phyloP scores from a whole-genome alignment of 2,329 filamentous ascomycete species.

The Chaetomium sp. region DNA sequence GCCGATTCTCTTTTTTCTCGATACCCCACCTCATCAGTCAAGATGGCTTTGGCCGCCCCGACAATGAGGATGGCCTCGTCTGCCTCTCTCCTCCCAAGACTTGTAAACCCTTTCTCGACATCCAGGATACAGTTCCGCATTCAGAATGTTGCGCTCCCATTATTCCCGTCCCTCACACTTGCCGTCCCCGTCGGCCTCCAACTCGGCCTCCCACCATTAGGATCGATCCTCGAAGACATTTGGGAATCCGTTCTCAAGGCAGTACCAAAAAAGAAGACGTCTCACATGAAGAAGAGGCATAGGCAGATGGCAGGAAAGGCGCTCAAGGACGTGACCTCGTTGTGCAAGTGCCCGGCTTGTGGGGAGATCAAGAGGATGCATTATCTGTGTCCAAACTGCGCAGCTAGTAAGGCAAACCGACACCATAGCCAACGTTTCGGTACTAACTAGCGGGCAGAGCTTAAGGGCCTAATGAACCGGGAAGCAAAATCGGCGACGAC shows the following conservation, averaged over 20 bases:
- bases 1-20: neutral
- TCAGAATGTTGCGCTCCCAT: conserved; percentile 21
- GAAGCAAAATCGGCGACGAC: neutral
- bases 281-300: conserved; percentile 88
- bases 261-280: conserved; percentile 98
- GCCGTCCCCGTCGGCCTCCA: conserved; percentile 40
- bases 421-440: neutral
- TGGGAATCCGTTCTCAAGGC: conserved; percentile 91
- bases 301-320: conserved; percentile 95
- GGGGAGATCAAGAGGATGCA: conserved; percentile 85
- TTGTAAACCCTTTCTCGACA: conserved; percentile 18
- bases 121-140: conserved; percentile 16
- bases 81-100: conserved; percentile 19
- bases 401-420: conserved; percentile 56
- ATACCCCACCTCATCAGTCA: neutral
- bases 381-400: conserved; percentile 79
- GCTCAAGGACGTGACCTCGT: conserved; percentile 77
- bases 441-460: conserved; percentile 32
- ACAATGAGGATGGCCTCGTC: conserved; percentile 20
- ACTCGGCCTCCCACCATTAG: conserved; percentile 50
- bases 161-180: conserved; percentile 22
- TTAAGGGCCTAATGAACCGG: conserved; percentile 35
- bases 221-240: conserved; percentile 68
- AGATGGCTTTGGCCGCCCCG: conserved; percentile 22
- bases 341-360: conserved; percentile 87